Evolutionary conservation across 352 stramenopile genomes (phyloP).

Genomic region (Pythium apleroticum): DNA sequence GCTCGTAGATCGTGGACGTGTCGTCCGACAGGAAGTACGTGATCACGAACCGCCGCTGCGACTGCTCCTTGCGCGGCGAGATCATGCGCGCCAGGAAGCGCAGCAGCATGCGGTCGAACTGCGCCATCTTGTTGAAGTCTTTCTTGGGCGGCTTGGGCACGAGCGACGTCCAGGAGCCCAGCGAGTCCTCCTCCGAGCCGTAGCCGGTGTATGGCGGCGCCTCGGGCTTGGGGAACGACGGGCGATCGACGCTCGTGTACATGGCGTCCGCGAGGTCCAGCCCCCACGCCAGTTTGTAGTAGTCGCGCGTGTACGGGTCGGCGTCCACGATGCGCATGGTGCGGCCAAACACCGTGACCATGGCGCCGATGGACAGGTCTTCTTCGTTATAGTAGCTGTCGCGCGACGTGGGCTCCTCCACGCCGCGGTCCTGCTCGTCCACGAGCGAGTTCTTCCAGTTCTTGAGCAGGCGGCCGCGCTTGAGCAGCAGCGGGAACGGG

Average conservation of each 20-base stretch:
- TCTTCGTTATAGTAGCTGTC: slow-evolving; percentile 76
- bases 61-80: slow-evolving; percentile 72
- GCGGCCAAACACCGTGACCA: slow-evolving; percentile 71
- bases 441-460: slow-evolving; percentile 61
- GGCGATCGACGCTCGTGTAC: slow-evolving; percentile 42
- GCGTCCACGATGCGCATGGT: slow-evolving; percentile 74
- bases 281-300: slow-evolving; percentile 74
- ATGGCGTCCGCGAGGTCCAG: slow-evolving; percentile 44
- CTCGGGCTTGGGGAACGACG: slow-evolving; percentile 53
- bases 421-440: slow-evolving; percentile 73
- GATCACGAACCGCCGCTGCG: slow-evolving; percentile 78
- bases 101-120: slow-evolving; percentile 76
- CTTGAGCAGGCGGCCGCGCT: slow-evolving; percentile 61
- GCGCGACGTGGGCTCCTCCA: slow-evolving; percentile 61
- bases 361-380: slow-evolving; percentile 60
- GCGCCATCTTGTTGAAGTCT: slow-evolving; percentile 78
- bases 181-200: slow-evolving; percentile 74
- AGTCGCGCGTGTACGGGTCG: slow-evolving; percentile 72
- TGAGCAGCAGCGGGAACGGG: slow-evolving; percentile 75
- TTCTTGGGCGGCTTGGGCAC: slow-evolving; percentile 75
- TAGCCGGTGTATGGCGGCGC: slow-evolving; percentile 74
- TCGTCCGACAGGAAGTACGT: slow-evolving; percentile 84
- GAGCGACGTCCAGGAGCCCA: slow-evolving; percentile 60
- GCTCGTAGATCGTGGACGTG: slow-evolving; percentile 76
- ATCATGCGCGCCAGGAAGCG: slow-evolving; percentile 73